Conservation (phyloP, 2,329 filamentous ascomycete species). For the Diaporthe humulicola region DNA sequence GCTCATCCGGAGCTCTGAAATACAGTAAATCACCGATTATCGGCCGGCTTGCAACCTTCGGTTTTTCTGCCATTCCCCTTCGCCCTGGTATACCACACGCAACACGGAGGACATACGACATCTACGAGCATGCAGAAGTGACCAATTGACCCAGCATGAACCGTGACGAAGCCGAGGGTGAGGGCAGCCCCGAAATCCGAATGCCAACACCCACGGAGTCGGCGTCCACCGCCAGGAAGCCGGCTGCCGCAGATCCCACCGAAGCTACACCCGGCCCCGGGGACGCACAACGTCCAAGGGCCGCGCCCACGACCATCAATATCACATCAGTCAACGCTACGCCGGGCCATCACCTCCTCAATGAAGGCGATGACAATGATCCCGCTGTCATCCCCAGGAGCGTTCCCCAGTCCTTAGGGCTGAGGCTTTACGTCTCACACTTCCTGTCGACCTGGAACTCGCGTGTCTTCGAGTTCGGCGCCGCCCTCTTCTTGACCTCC, state of each 20-base stretch:
- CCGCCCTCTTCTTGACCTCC: slow-evolving; percentile 69
- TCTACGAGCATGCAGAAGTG: neutral
- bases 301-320: neutral
- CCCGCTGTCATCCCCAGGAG: neutral
- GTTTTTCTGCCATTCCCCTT: neutral
- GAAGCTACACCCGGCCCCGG: neutral
- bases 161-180: neutral
- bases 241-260: neutral
- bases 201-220: neutral
- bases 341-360: slow-evolving; percentile 18
- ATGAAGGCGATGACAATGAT: slow-evolving; percentile 1
- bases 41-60: neutral
- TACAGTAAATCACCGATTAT: neutral
- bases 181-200: neutral
- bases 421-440: slow-evolving; percentile 69
- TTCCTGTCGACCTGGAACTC: slow-evolving; percentile 75
- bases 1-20: neutral
- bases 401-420: slow-evolving; percentile 31
- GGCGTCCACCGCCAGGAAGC: neutral
- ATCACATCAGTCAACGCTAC: neutral
- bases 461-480: slow-evolving; percentile 73
- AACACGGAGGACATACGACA: too few relatives aligned
- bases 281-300: neutral
- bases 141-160: neutral
- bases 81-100: neutral